Evolutionary conservation across 2,329 filamentous ascomycete species (phyloP), one percentile per base, ranked within the genome.

Genomic region (Triangularia setosa): DNA sequence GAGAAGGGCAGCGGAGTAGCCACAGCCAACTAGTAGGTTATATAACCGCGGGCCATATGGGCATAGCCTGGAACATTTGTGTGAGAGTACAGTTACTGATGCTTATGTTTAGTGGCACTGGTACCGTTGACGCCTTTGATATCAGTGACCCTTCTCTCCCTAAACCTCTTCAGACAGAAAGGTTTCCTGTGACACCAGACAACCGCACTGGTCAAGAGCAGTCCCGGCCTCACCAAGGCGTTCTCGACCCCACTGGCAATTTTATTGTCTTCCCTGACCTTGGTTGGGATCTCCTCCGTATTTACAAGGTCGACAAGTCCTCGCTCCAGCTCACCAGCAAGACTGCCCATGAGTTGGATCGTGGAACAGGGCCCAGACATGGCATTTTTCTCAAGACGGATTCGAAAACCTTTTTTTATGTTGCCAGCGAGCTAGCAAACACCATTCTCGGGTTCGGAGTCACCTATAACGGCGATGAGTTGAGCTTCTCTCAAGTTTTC

Each of bases 231-330:
- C 88, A 91, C 74, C 77, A 89, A 72, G 82, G 84, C n/a, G 73
- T 89, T 60, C 72, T 88, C 33, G 89, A 91, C 72, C 89, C 88
- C 6, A 88, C 85, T 1, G 84, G 83, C 5, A 71, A 79, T n/a
- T 91, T 84, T 73, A 70, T 90, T 27, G 71, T 90, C 8, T 81
- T 87, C 8, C 87, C 88, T 1, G 89, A 91, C 69, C 80, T 93
- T 4, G 86, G 89, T 48, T 80, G 83, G 63, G 89, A 91, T 69
- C 70, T 85, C 6, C 74, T 91, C 57, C 86, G 84, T 67, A 75
- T 78, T 63, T 91, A 84, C 73, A 72, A 76, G 62, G 79, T 89
- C 70, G 75, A 85, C 68, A 79, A 80, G 55, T 72, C 76, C 6
- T 79, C 81, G 30, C 76, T 84, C 7, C 71, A 71, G 18, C 74